Evolutionary conservation across 1,139 yeast genomes (phyloP).

Genomic region (Geotrichum citri-aurantii): DNA sequence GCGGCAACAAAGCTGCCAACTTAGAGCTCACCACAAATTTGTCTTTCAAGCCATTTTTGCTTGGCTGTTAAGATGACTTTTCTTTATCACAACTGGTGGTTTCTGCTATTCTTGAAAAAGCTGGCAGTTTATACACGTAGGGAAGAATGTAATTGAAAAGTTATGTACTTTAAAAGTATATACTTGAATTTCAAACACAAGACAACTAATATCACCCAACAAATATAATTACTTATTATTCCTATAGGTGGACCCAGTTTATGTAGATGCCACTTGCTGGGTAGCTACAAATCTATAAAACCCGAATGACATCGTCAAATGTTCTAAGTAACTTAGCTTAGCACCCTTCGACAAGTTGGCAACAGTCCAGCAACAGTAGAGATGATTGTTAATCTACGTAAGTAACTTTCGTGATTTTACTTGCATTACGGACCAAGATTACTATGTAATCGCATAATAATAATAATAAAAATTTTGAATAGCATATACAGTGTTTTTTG

Average conservation of each 20-base stretch:
- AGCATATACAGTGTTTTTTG: too few species aligned
- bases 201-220: too few species aligned
- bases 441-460: too few species aligned
- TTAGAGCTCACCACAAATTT: too few species aligned
- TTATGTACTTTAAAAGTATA: neutral
- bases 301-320: neutral
- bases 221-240: too few species aligned
- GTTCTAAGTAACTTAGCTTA: neutral
- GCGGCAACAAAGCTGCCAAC: neutral
- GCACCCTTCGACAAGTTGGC: neutral
- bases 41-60: neutral
- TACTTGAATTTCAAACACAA: neutral
- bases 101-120: neutral
- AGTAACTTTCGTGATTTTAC: neutral
- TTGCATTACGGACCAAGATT: neutral
- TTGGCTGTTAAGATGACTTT: neutral
- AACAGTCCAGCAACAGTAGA: neutral
- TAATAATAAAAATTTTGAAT: too few species aligned
- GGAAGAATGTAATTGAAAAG: too few species aligned
- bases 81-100: neutral
- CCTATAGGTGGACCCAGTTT: too few species aligned
- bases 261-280: neutral
- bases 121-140: too few species aligned
- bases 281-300: too few species aligned
- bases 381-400: neutral